Conservation (phyloP, 768 basidiomycete species). For the Tulasnella sp. region DNA sequence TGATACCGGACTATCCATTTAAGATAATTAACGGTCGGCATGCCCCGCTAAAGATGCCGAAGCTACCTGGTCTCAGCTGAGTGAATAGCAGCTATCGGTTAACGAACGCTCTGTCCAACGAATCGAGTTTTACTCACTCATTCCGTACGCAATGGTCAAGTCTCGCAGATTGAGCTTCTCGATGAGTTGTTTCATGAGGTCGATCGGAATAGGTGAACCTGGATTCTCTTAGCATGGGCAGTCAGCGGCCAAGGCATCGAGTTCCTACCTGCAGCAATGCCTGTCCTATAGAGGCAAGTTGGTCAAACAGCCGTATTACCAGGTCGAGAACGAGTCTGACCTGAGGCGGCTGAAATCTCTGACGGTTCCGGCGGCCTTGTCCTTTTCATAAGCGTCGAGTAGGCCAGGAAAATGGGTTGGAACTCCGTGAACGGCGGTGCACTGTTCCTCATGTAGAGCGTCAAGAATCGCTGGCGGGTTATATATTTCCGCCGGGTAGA, state of each 20-base stretch:
- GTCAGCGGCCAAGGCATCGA: not conserved
- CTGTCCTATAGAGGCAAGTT: slow-evolving; percentile 45
- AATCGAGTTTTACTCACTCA: slow-evolving; percentile 52
- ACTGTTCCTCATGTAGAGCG: slow-evolving; percentile 56
- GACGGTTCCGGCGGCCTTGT: slow-evolving; percentile 33
- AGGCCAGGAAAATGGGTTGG: slow-evolving; percentile 80
- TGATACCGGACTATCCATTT: slow-evolving; percentile 55
- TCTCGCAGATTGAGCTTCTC: slow-evolving; percentile 57
- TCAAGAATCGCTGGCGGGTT: slow-evolving; percentile 62
- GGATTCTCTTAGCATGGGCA: not conserved
- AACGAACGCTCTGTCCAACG: not conserved
- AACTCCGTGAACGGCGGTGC: slow-evolving; percentile 76
- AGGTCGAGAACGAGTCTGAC: slow-evolving; percentile 32
- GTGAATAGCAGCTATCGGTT: not conserved
- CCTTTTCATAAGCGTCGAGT: slow-evolving; percentile 48
- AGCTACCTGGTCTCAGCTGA: slow-evolving; percentile 62
- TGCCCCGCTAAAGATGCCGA: not conserved
- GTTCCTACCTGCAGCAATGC: slow-evolving; percentile 55
- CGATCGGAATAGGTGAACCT: slow-evolving; percentile 65
- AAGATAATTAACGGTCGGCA: not conserved
- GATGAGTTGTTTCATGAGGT: slow-evolving; percentile 68
- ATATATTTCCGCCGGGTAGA: slow-evolving; percentile 64
- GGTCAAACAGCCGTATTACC: not conserved
- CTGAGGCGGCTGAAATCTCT: slow-evolving; percentile 45
- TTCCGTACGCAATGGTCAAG: slow-evolving; percentile 73